Conservation (phyloP, 2,329 filamentous ascomycete species). For the Pestalotiopsis sp. region DNA sequence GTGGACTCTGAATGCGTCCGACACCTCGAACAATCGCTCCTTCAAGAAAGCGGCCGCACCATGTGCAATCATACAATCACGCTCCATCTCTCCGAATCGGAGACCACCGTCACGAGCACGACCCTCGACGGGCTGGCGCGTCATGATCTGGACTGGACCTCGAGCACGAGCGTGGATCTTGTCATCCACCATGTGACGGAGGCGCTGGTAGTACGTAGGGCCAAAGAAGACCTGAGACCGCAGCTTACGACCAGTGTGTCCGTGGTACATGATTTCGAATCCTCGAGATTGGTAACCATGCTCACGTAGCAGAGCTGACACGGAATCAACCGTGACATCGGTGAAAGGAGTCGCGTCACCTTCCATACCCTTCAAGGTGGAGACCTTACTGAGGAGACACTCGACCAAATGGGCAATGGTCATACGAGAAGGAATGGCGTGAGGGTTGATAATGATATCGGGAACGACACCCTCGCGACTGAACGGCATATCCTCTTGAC, state of each 20-base stretch:
- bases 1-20: slow-evolving; percentile 96
- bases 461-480: slow-evolving; percentile 88
- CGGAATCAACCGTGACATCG: slow-evolving; percentile 92
- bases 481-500: slow-evolving; percentile 99
- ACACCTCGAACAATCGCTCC: slow-evolving; percentile 95
- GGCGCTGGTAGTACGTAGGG: slow-evolving; percentile 97
- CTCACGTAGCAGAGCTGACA: slow-evolving; percentile 82
- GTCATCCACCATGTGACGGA: slow-evolving; percentile 99
- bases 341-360: slow-evolving; percentile 98
- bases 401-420: slow-evolving; percentile 99
- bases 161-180: slow-evolving; percentile 99
- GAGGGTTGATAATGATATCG: slow-evolving; percentile 98
- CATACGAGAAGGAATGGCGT: slow-evolving; percentile 99
- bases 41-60: slow-evolving; percentile 96
- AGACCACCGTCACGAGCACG: slow-evolving; percentile 96
- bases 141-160: slow-evolving; percentile 96
- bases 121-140: slow-evolving; percentile 95
- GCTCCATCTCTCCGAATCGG: slow-evolving; percentile 99
- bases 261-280: slow-evolving; percentile 99
- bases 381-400: slow-evolving; percentile 95
- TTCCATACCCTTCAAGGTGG: slow-evolving; percentile 89
- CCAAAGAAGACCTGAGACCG: slow-evolving; percentile 95
- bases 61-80: slow-evolving; percentile 99
- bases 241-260: slow-evolving; percentile 92
- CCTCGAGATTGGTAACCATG: slow-evolving; percentile 96